These are phyloP conservation scores for Closterium sp. DNA, from an alignment of 139 green algal species.

Conservation along the genomic window DNA sequence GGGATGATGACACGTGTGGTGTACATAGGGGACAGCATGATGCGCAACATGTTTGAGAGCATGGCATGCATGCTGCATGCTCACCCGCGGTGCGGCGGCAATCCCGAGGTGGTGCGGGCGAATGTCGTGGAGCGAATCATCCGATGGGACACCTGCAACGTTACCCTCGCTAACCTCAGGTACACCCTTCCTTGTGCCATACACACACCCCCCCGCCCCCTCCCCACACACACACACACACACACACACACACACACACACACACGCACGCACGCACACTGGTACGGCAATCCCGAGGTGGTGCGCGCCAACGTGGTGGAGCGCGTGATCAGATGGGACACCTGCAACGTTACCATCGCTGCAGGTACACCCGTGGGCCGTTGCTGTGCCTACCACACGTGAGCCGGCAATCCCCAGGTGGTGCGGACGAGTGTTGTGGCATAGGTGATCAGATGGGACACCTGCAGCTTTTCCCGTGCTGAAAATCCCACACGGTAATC, in stretches of 20 bases:
- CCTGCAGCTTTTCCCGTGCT: no score
- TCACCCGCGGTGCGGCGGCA: no score
- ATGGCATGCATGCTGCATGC: background rate
- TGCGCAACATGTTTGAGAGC: background rate
- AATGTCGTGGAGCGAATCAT: background rate
- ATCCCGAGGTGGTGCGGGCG: background rate
- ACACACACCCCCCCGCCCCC: no score
- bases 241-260: no score
- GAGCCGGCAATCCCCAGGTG: no score
- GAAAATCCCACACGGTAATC: no score
- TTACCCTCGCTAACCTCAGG: background rate
- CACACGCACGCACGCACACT: no score
- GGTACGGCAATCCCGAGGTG: background rate
- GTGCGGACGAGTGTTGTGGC: no score
- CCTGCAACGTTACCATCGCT: background rate
- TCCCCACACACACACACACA: no score
- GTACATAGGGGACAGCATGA: background rate
- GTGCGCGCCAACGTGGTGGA: background rate
- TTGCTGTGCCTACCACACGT: background rate
- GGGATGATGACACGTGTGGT: background rate
- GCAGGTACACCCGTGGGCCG: no score
- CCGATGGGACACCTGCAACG: background rate
- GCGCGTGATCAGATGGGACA: background rate
- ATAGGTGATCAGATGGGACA: no score
- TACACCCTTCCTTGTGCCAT: background rate